phyloP scores from a whole-genome alignment of 2,329 filamentous ascomycete genomes.

The Zalaria obscura region DNA sequence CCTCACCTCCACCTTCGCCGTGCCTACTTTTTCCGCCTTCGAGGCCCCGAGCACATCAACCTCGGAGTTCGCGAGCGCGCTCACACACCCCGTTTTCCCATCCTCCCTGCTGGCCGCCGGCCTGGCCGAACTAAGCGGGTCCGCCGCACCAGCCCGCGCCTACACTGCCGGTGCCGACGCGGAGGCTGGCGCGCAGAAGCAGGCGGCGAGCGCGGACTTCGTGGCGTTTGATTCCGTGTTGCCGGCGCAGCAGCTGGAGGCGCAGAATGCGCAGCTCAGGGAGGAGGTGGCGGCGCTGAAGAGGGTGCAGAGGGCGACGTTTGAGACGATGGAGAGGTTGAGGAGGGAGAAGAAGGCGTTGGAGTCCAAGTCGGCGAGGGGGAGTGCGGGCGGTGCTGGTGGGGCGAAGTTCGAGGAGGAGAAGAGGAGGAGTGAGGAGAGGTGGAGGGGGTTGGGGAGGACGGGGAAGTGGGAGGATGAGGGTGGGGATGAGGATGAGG shows the following conservation, averaged over 20 bases:
- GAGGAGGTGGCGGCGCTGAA: slow-evolving; percentile 28
- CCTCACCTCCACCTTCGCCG: slow-evolving; percentile 27
- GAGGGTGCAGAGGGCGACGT: slow-evolving; percentile 29
- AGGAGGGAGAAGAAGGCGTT: slow-evolving; percentile 26
- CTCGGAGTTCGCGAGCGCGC: slow-evolving; percentile 22
- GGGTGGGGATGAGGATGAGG: slow-evolving; percentile 1
- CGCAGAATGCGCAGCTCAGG: slow-evolving; percentile 16
- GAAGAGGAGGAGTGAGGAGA: slow-evolving; percentile 1
- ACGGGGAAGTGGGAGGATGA: slow-evolving; percentile 1
- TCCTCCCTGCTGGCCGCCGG: slow-evolving; percentile 18
- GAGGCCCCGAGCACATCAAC: slow-evolving; percentile 5
- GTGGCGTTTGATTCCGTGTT: slow-evolving; percentile 17
- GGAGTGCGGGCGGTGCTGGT: not conserved
- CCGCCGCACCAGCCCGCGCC: slow-evolving; percentile 12
- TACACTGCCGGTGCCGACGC: slow-evolving; percentile 2
- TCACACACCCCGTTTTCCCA: slow-evolving; percentile 29
- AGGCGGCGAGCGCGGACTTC: slow-evolving; percentile 18
- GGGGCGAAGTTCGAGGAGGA: not conserved
- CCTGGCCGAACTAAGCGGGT: slow-evolving; percentile 17
- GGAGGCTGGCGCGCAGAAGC: slow-evolving; percentile 3
- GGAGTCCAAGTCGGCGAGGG: slow-evolving; percentile 11
- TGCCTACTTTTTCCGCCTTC: slow-evolving; percentile 17
- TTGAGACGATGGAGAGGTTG: slow-evolving; percentile 29
- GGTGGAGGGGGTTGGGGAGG: slow-evolving; percentile 1
- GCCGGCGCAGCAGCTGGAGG: slow-evolving; percentile 7